Percentiles rank a stretch among this genome's conserved stretches.
Evolutionary conservation across 139 green algal genomes (phyloP).

Genomic region (Chlorella sp.): DNA sequence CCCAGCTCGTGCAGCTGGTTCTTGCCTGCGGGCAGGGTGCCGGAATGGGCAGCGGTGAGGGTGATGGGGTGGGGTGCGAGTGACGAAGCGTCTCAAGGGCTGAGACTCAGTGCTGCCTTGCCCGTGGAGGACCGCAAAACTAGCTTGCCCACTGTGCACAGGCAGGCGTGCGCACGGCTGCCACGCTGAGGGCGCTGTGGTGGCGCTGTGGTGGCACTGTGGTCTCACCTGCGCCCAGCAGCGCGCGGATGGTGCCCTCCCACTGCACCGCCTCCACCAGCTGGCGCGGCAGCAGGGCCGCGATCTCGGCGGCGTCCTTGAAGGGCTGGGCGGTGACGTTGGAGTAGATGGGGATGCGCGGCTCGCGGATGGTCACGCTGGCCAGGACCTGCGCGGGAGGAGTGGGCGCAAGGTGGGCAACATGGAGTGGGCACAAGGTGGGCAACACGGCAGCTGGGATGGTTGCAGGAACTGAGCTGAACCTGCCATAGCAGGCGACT

Average conservation of each 20-base stretch:
- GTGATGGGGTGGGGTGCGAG: too few relatives aligned
- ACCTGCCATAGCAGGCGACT: too few relatives aligned
- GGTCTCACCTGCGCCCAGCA: constrained; percentile 47
- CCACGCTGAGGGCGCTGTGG: too few relatives aligned
- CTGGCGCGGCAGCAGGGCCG: constrained; percentile 78
- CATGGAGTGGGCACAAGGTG: too few relatives aligned
- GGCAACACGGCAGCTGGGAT: too few relatives aligned
- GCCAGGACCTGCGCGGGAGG: constrained; percentile 62
- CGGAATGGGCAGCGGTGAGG: too few relatives aligned
- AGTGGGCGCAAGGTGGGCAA: not conserved
- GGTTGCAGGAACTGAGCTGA: too few relatives aligned
- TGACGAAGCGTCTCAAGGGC: not conserved
- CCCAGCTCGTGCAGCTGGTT: constrained; percentile 86
- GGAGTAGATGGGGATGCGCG: constrained; percentile 82
- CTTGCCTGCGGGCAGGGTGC: constrained; percentile 43
- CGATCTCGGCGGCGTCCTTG: constrained; percentile 56
- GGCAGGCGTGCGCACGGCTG: too few relatives aligned
- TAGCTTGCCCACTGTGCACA: too few relatives aligned
- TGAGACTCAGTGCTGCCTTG: too few relatives aligned
- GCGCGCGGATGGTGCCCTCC: constrained; percentile 58
- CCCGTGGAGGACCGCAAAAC: too few relatives aligned
- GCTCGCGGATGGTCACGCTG: constrained; percentile 67
- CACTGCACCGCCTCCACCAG: constrained; percentile 89
- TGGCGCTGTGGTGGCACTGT: too few relatives aligned
- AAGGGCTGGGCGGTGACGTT: constrained; percentile 91